phyloP scores from a whole-genome alignment of 2,329 filamentous ascomycete genomes.

The Fusarium stilboides region DNA sequence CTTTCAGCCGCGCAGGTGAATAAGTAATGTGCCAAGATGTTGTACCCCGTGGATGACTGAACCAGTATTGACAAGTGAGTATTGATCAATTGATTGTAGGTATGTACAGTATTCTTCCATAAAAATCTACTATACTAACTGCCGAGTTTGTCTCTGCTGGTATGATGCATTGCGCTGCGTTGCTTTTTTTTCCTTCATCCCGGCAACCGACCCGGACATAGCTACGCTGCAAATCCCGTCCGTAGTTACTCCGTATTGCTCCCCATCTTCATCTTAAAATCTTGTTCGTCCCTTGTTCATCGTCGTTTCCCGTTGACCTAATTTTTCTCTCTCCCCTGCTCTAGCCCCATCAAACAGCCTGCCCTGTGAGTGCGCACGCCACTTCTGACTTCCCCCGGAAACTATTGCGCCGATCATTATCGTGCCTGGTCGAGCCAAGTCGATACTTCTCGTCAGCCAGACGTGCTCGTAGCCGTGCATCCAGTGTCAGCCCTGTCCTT shows the following conservation, averaged over 20 bases:
- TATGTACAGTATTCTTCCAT: slow-evolving; percentile 1
- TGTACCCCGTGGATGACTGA: slow-evolving; percentile 1
- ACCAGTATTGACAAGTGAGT: slow-evolving; percentile 28
- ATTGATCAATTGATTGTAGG: slow-evolving; percentile 25
- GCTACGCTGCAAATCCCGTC: slow-evolving; percentile 30
- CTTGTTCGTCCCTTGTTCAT: slow-evolving; percentile 30
- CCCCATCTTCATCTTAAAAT: slow-evolving; percentile 44
- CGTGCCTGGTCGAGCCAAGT: slow-evolving; percentile 47
- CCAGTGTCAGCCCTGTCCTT: slow-evolving; percentile 50
- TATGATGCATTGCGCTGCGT: slow-evolving; percentile 12
- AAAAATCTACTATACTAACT: slow-evolving; percentile 17
- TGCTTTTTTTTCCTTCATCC: slow-evolving; percentile 39
- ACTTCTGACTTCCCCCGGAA: slow-evolving; percentile 46
- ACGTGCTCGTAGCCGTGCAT: slow-evolving; percentile 49
- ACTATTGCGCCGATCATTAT: slow-evolving; percentile 50
- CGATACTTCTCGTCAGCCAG: slow-evolving; percentile 44
- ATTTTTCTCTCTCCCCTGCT: slow-evolving; percentile 35
- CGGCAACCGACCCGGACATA: slow-evolving; percentile 19
- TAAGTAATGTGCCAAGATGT: slow-evolving; percentile 18
- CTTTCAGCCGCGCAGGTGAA: slow-evolving; percentile 28
- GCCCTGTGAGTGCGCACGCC: slow-evolving; percentile 44
- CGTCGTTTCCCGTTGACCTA: slow-evolving; percentile 29
- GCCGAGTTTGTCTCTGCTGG: slow-evolving; percentile 14
- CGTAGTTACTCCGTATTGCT: slow-evolving; percentile 27
- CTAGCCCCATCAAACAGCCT: slow-evolving; percentile 31